Conservation (phyloP, 495 filamentous ascomycete genomes). For the Pseudomonodictys pantanalensis region DNA sequence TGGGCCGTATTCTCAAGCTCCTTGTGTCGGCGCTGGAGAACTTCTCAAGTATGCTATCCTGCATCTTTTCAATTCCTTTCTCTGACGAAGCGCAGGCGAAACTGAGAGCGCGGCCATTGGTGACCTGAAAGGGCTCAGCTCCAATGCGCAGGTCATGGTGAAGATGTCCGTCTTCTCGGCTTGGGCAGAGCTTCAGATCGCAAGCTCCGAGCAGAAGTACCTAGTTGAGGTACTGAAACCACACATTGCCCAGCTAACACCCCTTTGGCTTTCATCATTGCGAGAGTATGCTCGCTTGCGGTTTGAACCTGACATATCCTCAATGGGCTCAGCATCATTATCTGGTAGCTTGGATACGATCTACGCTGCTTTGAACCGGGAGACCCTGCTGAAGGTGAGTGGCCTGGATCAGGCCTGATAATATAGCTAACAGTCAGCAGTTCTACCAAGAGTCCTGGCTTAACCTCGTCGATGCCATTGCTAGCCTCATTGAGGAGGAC, state of each 20-base stretch:
- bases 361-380: constrained; percentile 89
- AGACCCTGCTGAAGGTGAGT: constrained; percentile 75
- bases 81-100: constrained; percentile 46
- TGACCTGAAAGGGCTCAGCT: constrained; percentile 87
- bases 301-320: constrained; percentile 96
- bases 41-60: constrained; percentile 62
- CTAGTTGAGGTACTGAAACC: constrained; percentile 85
- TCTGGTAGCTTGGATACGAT: constrained; percentile 83
- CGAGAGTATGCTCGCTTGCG: constrained; percentile 89
- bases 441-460: constrained; percentile 99
- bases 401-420: background rate
- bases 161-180: constrained; percentile 96
- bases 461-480: constrained; percentile 94
- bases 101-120: constrained; percentile 84
- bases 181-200: constrained; percentile 98
- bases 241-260: constrained; percentile 81
- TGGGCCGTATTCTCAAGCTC: constrained; percentile 94
- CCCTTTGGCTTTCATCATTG: constrained; percentile 88
- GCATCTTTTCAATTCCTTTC: background rate
- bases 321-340: constrained; percentile 68
- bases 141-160: constrained; percentile 97
- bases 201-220: constrained; percentile 89
- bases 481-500: constrained; percentile 94
- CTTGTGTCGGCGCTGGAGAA: constrained; percentile 89
- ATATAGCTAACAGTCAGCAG: constrained; percentile 37